Conservation (phyloP, 768 basidiomycete species). For the Dentipellis fragilis region DNA sequence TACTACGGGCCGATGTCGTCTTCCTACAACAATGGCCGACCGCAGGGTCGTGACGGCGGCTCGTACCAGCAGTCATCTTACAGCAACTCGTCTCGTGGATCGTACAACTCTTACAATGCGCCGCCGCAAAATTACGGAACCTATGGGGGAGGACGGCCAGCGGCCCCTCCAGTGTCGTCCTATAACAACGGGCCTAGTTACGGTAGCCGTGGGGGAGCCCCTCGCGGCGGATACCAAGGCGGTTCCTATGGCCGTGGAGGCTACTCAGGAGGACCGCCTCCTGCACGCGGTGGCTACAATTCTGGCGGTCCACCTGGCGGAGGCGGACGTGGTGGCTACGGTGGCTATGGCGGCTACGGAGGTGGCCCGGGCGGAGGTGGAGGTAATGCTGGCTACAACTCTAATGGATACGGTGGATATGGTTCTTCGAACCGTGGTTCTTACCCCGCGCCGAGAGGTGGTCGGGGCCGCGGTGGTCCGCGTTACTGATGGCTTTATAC, state of each 20-base stretch:
- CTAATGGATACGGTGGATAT: too few relatives aligned
- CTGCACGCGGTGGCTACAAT: constrained; percentile 24
- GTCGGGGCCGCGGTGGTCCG: too few relatives aligned
- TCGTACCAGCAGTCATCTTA: constrained; percentile 9
- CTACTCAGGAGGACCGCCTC: constrained; percentile 14
- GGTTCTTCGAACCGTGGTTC: too few relatives aligned
- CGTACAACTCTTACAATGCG: constrained; percentile 14
- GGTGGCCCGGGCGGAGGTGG: constrained; percentile 14
- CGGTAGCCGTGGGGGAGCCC: constrained; percentile 7
- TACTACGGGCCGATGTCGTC: neutral
- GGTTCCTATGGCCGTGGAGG: constrained; percentile 10
- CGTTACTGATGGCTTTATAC: neutral
- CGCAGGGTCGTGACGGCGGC: constrained; percentile 35
- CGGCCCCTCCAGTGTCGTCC: constrained; percentile 3
- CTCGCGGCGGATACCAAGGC: constrained; percentile 3
- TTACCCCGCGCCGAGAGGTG: too few relatives aligned
- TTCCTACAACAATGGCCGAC: constrained; percentile 37
- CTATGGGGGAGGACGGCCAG: constrained; percentile 17
- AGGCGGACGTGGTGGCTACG: constrained; percentile 18
- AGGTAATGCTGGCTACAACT: constrained; percentile 1
- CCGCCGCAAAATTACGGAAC: constrained; percentile 25
- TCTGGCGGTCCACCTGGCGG: constrained; percentile 26
- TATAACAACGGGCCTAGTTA: constrained; percentile 2
- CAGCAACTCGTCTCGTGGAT: constrained; percentile 14
- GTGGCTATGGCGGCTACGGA: constrained; percentile 21